phyloP scores from a whole-genome alignment of 2,329 filamentous ascomycete genomes.

The Penicillium sp. region DNA sequence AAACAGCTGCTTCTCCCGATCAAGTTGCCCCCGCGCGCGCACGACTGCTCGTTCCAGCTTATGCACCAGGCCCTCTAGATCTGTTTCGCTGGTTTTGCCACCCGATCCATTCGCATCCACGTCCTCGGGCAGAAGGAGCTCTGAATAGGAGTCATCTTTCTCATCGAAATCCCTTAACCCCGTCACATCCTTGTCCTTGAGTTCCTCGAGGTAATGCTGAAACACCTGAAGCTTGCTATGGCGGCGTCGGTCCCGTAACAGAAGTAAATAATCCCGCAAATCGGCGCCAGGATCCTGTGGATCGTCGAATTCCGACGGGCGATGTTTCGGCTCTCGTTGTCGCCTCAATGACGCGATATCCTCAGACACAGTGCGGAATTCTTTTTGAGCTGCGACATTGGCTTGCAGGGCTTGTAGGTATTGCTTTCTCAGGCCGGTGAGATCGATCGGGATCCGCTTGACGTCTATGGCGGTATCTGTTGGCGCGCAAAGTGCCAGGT shows the following conservation, averaged over 20 bases:
- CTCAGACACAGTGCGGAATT: slow-evolving; percentile 33
- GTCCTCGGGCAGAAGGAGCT: slow-evolving; percentile 14
- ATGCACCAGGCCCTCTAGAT: slow-evolving; percentile 33
- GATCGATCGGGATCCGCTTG: slow-evolving; percentile 34
- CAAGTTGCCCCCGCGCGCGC: slow-evolving; percentile 33
- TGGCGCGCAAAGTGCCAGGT: slow-evolving; percentile 35
- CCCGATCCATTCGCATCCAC: slow-evolving; percentile 13
- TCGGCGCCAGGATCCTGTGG: slow-evolving; percentile 22
- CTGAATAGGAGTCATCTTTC: slow-evolving; percentile 11
- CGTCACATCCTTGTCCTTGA: slow-evolving; percentile 27
- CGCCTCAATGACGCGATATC: slow-evolving; percentile 27
- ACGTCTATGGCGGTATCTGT: slow-evolving; percentile 29
- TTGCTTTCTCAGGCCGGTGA: slow-evolving; percentile 40
- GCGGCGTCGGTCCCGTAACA: slow-evolving; percentile 45
- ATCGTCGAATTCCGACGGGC: slow-evolving; percentile 14
- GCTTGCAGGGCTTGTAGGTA: slow-evolving; percentile 45
- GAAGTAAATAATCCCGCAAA: slow-evolving; percentile 39
- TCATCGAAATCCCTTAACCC: slow-evolving; percentile 20
- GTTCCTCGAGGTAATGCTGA: slow-evolving; percentile 42
- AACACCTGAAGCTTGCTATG: slow-evolving; percentile 45
- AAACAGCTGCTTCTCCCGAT: slow-evolving; percentile 33
- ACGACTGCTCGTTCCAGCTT: slow-evolving; percentile 38
- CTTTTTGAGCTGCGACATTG: slow-evolving; percentile 38
- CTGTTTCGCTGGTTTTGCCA: slow-evolving; percentile 11
- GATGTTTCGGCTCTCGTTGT: slow-evolving; percentile 19